A percentile compares a stretch with the other conserved stretches of the same genome.
These are phyloP conservation scores for Fusarium duplospermum DNA, from an alignment of 2,329 filamentous ascomycete genomes.

Conservation along the genomic window DNA sequence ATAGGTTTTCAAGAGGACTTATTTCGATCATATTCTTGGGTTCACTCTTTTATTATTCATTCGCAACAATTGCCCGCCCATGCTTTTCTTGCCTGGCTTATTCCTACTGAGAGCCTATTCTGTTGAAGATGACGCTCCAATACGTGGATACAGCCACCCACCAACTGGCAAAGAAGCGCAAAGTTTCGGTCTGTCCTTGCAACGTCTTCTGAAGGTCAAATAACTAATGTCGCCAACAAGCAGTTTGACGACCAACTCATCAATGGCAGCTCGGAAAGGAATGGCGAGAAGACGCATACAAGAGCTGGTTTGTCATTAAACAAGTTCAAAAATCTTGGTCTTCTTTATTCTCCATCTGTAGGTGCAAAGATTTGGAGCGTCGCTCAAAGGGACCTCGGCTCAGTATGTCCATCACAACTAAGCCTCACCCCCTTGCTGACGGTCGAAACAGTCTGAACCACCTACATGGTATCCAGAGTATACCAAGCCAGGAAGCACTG, in stretches of 20 bases:
- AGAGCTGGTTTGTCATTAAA: neutral
- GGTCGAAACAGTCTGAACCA: conserved; percentile 8
- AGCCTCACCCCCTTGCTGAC: neutral
- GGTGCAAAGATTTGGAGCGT: neutral
- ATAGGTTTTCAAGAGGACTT: neutral
- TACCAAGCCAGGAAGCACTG: conserved; percentile 49
- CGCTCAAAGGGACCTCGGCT: neutral
- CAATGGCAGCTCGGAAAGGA: neutral
- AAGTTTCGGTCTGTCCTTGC: neutral
- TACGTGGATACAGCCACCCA: neutral
- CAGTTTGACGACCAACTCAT: neutral
- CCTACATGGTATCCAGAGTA: conserved; percentile 51
- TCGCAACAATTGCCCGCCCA: too few relatives aligned
- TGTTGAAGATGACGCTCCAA: neutral
- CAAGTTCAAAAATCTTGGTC: neutral
- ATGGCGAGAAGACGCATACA: neutral
- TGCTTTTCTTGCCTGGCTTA: too few relatives aligned
- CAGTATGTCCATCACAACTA: neutral
- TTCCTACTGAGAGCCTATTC: too few relatives aligned
- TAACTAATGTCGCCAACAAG: neutral
- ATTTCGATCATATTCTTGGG: neutral
- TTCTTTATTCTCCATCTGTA: neutral
- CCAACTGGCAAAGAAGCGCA: neutral
- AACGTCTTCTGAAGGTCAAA: neutral
- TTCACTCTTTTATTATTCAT: too few relatives aligned